Conservation (phyloP, 768 basidiomycete genomes). For the Leucocoprinus leucothites region DNA sequence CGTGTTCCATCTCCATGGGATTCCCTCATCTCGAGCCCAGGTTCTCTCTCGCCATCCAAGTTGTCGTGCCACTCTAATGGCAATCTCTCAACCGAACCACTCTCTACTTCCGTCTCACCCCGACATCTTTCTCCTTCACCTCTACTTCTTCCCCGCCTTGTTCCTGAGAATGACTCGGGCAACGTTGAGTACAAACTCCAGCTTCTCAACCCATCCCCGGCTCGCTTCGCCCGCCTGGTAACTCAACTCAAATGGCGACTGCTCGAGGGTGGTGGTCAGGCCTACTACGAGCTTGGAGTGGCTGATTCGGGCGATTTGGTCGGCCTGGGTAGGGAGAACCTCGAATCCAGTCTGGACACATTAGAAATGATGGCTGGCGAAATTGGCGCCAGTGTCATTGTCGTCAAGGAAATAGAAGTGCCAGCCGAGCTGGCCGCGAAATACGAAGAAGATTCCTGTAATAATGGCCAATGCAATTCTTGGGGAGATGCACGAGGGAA, state of each 20-base stretch:
- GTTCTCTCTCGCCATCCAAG: constrained; percentile 36
- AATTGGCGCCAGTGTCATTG: constrained; percentile 87
- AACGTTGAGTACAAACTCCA: constrained; percentile 96
- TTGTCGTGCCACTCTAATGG: constrained; percentile 26
- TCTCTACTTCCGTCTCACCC: not conserved
- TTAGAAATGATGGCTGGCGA: constrained; percentile 94
- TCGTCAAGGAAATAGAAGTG: constrained; percentile 86
- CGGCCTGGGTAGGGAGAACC: constrained; percentile 68
- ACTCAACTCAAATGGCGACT: constrained; percentile 97
- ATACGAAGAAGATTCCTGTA: constrained; percentile 6
- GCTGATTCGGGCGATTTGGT: constrained; percentile 87
- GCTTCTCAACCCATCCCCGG: constrained; percentile 71
- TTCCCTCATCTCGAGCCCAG: constrained; percentile 57
- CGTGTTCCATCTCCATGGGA: constrained; percentile 85
- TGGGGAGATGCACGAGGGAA: constrained; percentile 29
- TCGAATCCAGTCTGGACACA: constrained; percentile 81
- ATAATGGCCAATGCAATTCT: not conserved
- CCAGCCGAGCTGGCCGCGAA: constrained; percentile 46
- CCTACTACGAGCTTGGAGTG: constrained; percentile 81
- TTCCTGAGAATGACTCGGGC: constrained; percentile 79
- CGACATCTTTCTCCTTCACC: constrained; percentile 2
- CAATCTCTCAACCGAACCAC: not conserved
- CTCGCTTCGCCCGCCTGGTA: constrained; percentile 79
- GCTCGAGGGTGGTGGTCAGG: constrained; percentile 79
- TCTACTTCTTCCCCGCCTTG: constrained; percentile 48